Percentiles rank a stretch among this genome's conserved stretches.
Evolutionary conservation across 2,329 filamentous ascomycete genomes (phyloP).

Genomic region (Biscogniauxia sp.): DNA sequence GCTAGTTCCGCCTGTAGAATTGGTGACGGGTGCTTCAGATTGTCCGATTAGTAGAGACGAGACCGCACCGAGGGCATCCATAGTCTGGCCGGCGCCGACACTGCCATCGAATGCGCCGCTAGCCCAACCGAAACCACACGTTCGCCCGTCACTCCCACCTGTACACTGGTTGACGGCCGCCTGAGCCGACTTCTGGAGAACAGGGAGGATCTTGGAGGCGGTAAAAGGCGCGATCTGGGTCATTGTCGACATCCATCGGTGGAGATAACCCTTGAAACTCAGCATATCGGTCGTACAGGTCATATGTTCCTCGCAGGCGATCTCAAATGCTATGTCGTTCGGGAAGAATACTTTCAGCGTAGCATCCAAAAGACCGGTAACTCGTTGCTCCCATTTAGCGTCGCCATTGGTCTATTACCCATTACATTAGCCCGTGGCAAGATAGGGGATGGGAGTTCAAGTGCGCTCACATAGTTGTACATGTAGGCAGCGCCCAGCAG

Average conservation of each 20-base stretch:
- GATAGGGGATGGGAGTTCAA: not conserved
- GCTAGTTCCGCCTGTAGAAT: constrained; percentile 50
- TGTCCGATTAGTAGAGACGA: constrained; percentile 48
- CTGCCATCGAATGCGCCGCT: constrained; percentile 48
- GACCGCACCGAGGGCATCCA: constrained; percentile 57
- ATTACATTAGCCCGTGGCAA: constrained; percentile 7
- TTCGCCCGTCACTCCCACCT: constrained; percentile 34
- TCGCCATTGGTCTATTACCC: constrained; percentile 36
- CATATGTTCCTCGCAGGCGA: constrained; percentile 48
- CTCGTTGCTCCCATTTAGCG: constrained; percentile 44
- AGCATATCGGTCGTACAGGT: constrained; percentile 57
- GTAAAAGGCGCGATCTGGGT: constrained; percentile 41
- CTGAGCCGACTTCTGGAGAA: constrained; percentile 38
- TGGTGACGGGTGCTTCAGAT: constrained; percentile 43
- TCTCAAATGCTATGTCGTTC: constrained; percentile 50
- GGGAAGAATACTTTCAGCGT: constrained; percentile 50
- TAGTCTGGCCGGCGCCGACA: constrained; percentile 58
- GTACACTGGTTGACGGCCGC: constrained; percentile 39
- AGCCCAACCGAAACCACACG: constrained; percentile 51
- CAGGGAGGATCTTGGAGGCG: constrained; percentile 32
- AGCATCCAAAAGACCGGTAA: constrained; percentile 45
- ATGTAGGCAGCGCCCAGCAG: constrained; percentile 43
- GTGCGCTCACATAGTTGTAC: constrained; percentile 40
- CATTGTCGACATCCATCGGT: constrained; percentile 48
- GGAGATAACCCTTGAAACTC: constrained; percentile 58